phyloP scores from a whole-genome alignment of 441 rosid genomes.

The Rhodomyrtus psidioides region DNA sequence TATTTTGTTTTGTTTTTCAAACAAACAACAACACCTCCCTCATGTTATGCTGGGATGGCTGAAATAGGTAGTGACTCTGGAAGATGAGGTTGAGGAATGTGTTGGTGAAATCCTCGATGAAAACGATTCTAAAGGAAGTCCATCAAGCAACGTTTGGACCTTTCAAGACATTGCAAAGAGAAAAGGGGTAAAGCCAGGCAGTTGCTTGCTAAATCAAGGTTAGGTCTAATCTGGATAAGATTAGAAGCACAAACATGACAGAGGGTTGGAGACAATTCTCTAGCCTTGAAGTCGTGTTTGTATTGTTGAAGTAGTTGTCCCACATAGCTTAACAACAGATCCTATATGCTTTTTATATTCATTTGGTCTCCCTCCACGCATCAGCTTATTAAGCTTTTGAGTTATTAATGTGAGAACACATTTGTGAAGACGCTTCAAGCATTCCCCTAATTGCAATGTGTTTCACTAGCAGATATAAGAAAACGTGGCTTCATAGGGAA shows the following conservation, averaged over 20 bases:
- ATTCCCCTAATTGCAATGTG: no score
- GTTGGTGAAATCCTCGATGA: not conserved
- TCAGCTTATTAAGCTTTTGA: no score
- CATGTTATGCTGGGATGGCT: not conserved
- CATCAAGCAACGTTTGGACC: not conserved
- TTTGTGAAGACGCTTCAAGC: no score
- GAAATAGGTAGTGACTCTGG: not conserved
- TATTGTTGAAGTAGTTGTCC: not conserved
- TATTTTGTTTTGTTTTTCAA: no score
- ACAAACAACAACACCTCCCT: no score
- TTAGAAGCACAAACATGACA: not conserved
- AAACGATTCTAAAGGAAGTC: not conserved
- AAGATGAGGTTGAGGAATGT: not conserved
- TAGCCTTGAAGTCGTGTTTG: not conserved
- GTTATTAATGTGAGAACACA: no score
- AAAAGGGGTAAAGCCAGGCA: not conserved
- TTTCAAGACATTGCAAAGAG: not conserved
- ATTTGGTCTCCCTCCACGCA: no score
- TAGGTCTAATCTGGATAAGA: not conserved
- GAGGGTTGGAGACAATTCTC: not conserved
- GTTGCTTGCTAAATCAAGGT: not conserved
- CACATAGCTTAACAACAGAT: no score
- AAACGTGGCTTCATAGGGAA: no score
- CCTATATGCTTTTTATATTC: no score
- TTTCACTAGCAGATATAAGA: no score